These are phyloP conservation scores for Penicillium freii DNA, from an alignment of 2,329 filamentous ascomycete genomes.

Conservation along the genomic window DNA sequence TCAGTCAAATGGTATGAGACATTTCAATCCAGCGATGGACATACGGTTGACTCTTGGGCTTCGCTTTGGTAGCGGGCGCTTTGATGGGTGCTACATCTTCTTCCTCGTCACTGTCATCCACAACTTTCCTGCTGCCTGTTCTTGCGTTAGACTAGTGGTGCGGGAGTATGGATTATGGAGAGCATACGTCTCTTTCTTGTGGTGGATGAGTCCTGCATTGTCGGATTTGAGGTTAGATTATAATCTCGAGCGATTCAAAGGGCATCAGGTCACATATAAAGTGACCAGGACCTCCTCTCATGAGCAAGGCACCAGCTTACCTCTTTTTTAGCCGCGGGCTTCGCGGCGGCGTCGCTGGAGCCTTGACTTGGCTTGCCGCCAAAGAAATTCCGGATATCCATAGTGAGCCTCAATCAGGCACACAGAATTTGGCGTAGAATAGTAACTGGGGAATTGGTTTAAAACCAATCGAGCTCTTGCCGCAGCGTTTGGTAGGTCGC, in stretches of 20 bases:
- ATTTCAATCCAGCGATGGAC: constrained; percentile 21
- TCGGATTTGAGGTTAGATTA: constrained; percentile 9
- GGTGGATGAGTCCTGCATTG: constrained; percentile 27
- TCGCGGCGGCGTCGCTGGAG: constrained; percentile 46
- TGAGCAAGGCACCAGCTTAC: constrained; percentile 32
- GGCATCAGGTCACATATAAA: background rate
- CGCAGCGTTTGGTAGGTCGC: background rate
- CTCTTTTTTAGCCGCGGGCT: constrained; percentile 43
- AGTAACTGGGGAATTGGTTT: background rate
- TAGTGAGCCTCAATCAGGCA: constrained; percentile 37
- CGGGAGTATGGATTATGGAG: background rate
- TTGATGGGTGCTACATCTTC: constrained; percentile 51
- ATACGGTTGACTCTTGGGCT: constrained; percentile 48
- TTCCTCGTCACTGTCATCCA: constrained; percentile 80
- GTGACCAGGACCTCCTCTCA: background rate
- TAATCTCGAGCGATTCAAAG: background rate
- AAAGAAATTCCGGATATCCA: constrained; percentile 96
- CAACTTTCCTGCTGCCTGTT: constrained; percentile 61
- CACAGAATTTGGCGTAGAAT: background rate
- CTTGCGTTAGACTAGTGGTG: constrained; percentile 11
- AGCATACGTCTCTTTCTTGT: constrained; percentile 39
- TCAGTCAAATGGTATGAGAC: constrained; percentile 8
- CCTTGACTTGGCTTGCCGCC: constrained; percentile 67
- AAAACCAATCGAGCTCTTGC: background rate
- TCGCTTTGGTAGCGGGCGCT: constrained; percentile 38